Evolutionary conservation across 495 filamentous ascomycete genomes (phyloP).

Genomic region (Penicillium cataractarum): DNA sequence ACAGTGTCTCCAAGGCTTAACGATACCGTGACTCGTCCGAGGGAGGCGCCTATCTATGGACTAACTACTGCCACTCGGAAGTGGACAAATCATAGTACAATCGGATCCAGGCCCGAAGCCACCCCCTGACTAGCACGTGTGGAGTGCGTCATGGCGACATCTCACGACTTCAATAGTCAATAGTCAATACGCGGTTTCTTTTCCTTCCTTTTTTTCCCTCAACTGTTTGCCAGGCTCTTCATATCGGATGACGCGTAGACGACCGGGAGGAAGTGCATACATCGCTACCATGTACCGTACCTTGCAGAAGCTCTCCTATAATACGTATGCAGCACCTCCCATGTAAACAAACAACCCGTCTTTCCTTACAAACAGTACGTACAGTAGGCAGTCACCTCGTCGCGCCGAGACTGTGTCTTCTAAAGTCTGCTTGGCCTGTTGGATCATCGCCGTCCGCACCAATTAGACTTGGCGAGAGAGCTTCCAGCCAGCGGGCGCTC

Average conservation of each 20-base stretch:
- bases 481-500: constrained; percentile 5
- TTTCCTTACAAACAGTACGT: neutral
- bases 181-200: neutral
- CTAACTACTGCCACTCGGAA: neutral
- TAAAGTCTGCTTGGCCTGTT: neutral
- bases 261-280: neutral
- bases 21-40: neutral
- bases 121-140: constrained; percentile 2
- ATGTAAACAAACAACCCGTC: neutral
- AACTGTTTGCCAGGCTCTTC: neutral
- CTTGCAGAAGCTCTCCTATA: neutral
- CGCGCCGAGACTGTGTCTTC: neutral
- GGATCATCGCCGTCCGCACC: neutral
- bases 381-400: neutral
- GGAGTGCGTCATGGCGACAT: neutral
- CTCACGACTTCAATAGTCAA: neutral
- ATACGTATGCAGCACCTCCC: neutral
- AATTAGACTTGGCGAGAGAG: neutral
- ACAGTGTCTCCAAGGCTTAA: neutral
- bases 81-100: neutral
- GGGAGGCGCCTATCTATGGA: neutral
- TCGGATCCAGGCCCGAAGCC: neutral
- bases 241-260: neutral
- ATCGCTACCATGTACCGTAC: neutral
- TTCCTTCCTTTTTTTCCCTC: neutral